Evolutionary conservation across 2,329 filamentous ascomycete genomes (phyloP), one percentile per base, ranked within the genome.

Genomic region (Fusarium oligoseptatum): DNA sequence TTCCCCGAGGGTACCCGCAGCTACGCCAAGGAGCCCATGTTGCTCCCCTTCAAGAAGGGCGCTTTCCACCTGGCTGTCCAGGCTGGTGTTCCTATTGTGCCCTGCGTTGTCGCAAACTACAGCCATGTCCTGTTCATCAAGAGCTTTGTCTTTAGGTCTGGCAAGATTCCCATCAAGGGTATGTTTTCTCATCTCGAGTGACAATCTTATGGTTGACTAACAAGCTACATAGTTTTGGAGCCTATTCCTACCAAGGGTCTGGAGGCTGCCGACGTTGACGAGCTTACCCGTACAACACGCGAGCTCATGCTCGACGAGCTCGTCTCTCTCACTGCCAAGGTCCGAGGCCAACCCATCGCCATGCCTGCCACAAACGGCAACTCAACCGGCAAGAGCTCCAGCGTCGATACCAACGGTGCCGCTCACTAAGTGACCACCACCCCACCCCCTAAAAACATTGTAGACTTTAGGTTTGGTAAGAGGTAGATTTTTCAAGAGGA

Each of bases 41-140:
- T 99, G 78, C 87, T 98, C 64, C 94, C 95, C n/a, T 99, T 98
- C 88, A 99, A 99, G 86, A 99, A 99, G 87, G 97, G 97, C 69
- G 97, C 96, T 56, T 99, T 99, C 84, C 96, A 99, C 83, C 89
- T 99, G 37, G 97, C 97, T 55, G 91, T 99, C 22, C 94, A 98
- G 87, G 96, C 96, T 3, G 93, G 95, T 75, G 97, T 98, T 7
- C 95, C 95, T 29, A 94, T 99, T 78, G 92, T 99, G 4, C 97
- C 97, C 0, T 89, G 97, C 39, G 92, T 95, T 56, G 90, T 91
- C 34, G 93, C 93, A 81, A 95, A 95, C 84, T 96, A 96, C 83
- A 92, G 92, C 77, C 90, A 95, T 80, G 81, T 95, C 37, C 84
- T 95, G 73, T 91, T 90, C 78, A 83, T 92, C 76, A 91, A 92